Evolutionary conservation across 495 filamentous ascomycete genomes (phyloP).

Genomic region (Geoglossum glabrum): DNA sequence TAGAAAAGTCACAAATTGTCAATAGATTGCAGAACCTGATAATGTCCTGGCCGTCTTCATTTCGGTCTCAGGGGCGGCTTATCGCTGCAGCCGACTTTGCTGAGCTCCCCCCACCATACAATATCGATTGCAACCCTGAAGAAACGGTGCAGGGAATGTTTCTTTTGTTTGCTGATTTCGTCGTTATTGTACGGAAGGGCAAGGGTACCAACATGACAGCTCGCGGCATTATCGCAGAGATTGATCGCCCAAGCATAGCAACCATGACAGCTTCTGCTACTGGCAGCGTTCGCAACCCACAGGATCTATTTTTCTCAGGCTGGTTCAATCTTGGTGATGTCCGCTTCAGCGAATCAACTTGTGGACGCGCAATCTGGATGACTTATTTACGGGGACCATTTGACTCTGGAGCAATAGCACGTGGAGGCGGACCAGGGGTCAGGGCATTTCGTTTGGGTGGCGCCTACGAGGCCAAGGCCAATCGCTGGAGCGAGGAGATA

Average conservation of each 20-base stretch:
- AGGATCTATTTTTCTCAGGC: constrained; percentile 54
- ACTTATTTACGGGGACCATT: constrained; percentile 19
- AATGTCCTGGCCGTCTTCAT: constrained; percentile 55
- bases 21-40: constrained; percentile 55
- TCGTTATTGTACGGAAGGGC: constrained; percentile 56
- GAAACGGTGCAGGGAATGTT: constrained; percentile 43
- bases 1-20: constrained; percentile 47
- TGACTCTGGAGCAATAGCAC: neutral
- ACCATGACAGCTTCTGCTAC: constrained; percentile 31
- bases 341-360: constrained; percentile 55
- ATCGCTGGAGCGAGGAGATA: constrained; percentile 66
- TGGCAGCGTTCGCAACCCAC: constrained; percentile 24
- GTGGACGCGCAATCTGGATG: constrained; percentile 55
- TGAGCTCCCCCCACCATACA: constrained; percentile 59
- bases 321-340: constrained; percentile 50
- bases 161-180: constrained; percentile 63
- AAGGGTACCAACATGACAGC: constrained; percentile 41
- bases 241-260: constrained; percentile 46
- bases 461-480: constrained; percentile 59
- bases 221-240: constrained; percentile 58
- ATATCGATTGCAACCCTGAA: constrained; percentile 18
- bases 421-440: neutral
- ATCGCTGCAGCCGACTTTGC: constrained; percentile 69
- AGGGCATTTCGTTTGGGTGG: constrained; percentile 47
- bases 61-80: constrained; percentile 56